Evolutionary conservation across 1,284 basidiomycete species (phyloP), one percentile per base, ranked within the genome.

Genomic region (Sanghuangporus weigelae): DNA sequence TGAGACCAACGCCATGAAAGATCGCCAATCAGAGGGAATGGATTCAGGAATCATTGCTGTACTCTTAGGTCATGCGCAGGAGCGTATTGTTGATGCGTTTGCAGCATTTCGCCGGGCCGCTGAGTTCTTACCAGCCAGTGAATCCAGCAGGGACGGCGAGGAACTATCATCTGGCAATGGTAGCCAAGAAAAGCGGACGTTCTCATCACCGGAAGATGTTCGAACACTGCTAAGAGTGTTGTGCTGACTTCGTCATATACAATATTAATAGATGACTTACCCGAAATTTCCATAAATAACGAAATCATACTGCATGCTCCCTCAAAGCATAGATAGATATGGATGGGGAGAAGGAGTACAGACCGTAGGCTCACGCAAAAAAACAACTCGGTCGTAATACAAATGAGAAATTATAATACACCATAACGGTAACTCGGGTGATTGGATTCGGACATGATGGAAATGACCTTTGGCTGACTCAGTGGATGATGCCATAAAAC

Each of bases 71-170:
- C 93, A 95, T 67, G 81, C 92, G 21, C 79, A 85, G 71, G 90
- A 88, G 54, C 81, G 85, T n/a, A 82, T 95, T 16, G 80, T 86
- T 63, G 87, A 90, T 62, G 82, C 82, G 44, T 96, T 95, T 74
- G 78, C 80, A 65, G 79, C 81, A 44, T 95, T 93, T 75, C 78
- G 86, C 69, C 84, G 80, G 39, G 51, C 61, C n/a, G 56, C 59
- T 7, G 61, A 63, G 23, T 60, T 57, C 56, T 38, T 69, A 38
- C 51, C 68, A 7, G 57, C 48, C 12, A 49, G 44, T 7, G 49
- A 60, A 12, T 40, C 12, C 39, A 35, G 7, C 11, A 54, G 16
- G 2, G 44, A 38, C n/a, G 49, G 19, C 1, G 23, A 53, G 7
- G 35, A 40, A 53, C 1, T 7, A 23, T 53, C 49, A 8, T 7